phyloP scores from a whole-genome alignment of 139 green algal species.

The Coccomyxa sp. region DNA sequence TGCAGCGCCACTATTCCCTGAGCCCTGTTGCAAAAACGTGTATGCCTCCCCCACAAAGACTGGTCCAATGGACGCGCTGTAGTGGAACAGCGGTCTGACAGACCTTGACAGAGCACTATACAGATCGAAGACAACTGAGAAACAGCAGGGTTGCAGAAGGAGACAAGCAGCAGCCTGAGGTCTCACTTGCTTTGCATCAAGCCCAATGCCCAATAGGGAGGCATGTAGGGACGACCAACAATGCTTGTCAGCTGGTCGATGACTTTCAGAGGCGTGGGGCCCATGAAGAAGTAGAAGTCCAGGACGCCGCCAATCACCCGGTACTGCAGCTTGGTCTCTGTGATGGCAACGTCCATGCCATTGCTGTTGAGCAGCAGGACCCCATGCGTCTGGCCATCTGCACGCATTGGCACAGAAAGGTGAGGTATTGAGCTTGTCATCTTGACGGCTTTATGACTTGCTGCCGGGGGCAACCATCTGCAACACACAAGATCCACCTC shows the following conservation, averaged over 20 bases:
- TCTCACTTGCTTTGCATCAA: constrained; percentile 68
- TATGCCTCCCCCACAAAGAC: background rate
- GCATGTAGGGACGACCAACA: constrained; percentile 58
- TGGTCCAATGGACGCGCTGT: too few species aligned
- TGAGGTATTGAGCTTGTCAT: too few species aligned
- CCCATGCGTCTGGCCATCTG: constrained; percentile 43
- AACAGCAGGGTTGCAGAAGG: too few species aligned
- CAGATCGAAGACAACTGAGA: background rate
- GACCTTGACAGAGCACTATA: background rate
- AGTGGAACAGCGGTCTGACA: background rate
- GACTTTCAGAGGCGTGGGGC: constrained; percentile 59
- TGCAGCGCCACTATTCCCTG: background rate
- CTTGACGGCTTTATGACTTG: too few species aligned
- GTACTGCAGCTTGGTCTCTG: constrained; percentile 21
- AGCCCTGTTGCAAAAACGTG: background rate
- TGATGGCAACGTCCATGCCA: constrained; percentile 54
- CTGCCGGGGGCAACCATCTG: too few species aligned
- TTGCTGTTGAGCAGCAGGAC: constrained; percentile 59
- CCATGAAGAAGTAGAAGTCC: constrained; percentile 56
- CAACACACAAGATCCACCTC: background rate
- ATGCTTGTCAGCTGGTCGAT: constrained; percentile 63
- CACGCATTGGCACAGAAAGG: too few species aligned
- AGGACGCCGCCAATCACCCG: constrained; percentile 60
- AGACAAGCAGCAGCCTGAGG: too few species aligned
- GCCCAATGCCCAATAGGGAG: constrained; percentile 60